Evolutionary conservation across 495 filamentous ascomycete genomes (phyloP).

Genomic region (Darksidea phi): DNA sequence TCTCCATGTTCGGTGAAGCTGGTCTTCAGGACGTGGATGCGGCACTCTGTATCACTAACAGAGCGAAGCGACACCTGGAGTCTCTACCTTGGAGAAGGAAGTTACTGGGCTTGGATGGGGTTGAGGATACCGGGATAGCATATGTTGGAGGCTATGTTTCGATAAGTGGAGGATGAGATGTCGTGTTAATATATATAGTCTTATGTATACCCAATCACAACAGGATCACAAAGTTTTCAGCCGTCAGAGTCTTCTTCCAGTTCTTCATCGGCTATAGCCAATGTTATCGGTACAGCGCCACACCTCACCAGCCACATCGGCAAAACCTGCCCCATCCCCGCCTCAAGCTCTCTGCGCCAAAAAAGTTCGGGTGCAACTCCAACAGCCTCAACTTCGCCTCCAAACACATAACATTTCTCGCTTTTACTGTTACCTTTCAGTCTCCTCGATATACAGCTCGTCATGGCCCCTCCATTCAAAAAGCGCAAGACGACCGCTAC

Average conservation of each 20-base stretch:
- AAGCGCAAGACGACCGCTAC: slow-evolving; percentile 41
- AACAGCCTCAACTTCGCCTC: background rate
- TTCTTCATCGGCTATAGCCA: too few relatives aligned
- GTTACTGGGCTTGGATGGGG: slow-evolving; percentile 9
- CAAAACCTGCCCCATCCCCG: slow-evolving; percentile 5
- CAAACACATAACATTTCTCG: background rate
- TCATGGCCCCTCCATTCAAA: slow-evolving; percentile 17
- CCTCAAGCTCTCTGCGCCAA: background rate
- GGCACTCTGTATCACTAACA: slow-evolving; percentile 49
- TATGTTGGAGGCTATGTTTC: background rate
- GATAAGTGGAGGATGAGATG: background rate
- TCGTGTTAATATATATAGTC: background rate
- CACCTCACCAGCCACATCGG: slow-evolving; percentile 11
- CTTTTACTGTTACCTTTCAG: background rate
- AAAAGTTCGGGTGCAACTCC: background rate
- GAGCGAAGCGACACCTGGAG: slow-evolving; percentile 27
- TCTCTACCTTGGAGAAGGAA: slow-evolving; percentile 28
- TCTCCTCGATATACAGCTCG: background rate
- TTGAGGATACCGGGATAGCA: background rate
- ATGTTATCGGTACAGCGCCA: slow-evolving; percentile 5
- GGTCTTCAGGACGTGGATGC: slow-evolving; percentile 36
- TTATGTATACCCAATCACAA: background rate
- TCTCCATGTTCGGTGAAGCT: slow-evolving; percentile 48
- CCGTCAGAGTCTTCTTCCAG: too few relatives aligned
- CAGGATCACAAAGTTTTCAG: too few relatives aligned